These are phyloP conservation scores for Eutrema salsugineum DNA, from an alignment of 441 rosid species.

Conservation along the genomic window DNA sequence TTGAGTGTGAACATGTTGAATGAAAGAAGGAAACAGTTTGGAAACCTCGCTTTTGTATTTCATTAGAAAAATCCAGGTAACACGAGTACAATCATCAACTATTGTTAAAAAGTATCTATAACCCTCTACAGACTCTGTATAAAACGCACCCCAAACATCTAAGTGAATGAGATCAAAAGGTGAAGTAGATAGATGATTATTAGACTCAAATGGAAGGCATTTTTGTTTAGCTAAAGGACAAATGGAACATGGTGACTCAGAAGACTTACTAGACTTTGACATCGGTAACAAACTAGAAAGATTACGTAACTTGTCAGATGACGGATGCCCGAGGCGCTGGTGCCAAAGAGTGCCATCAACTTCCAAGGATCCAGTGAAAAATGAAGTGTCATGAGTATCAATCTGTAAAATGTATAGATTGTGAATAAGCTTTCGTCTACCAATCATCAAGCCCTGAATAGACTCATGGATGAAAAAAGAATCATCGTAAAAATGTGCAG, in stretches of 20 bases:
- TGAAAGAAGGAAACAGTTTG: too few species aligned
- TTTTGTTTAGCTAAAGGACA: neutral
- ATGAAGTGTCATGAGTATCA: too few species aligned
- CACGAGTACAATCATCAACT: too few species aligned
- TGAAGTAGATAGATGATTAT: neutral
- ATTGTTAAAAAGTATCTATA: too few species aligned
- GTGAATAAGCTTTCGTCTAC: neutral
- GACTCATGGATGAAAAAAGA: neutral
- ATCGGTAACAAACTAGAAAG: neutral
- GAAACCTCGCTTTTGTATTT: too few species aligned
- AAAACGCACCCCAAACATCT: neutral
- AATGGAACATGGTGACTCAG: neutral
- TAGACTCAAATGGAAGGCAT: neutral
- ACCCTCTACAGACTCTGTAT: too few species aligned
- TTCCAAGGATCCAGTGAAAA: neutral
- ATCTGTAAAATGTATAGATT: neutral
- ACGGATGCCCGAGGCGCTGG: neutral
- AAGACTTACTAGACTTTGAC: neutral
- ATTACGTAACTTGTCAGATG: neutral
- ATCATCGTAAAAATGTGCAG: neutral
- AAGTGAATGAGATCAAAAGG: neutral
- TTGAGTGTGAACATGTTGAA: too few species aligned
- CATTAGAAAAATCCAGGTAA: too few species aligned
- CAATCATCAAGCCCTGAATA: conserved; percentile 4
- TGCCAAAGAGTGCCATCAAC: neutral